phyloP scores from a whole-genome alignment of 2,329 filamentous ascomycete species.

The Myriosclerotinia scirpicola region DNA sequence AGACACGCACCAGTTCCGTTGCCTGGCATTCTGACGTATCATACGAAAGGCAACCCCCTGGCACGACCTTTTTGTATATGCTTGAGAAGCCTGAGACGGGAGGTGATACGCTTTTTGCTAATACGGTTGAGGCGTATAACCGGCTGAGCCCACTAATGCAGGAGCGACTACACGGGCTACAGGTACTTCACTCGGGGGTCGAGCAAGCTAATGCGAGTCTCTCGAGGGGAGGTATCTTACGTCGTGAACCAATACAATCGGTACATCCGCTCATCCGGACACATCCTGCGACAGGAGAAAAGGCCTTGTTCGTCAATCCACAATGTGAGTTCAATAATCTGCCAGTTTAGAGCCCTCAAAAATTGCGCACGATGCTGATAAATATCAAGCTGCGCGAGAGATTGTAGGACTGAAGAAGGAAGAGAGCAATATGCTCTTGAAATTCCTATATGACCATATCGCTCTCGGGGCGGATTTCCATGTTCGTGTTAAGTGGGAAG shows the following conservation, averaged over 20 bases:
- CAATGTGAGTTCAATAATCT: conserved; percentile 56
- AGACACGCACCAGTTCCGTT: conserved; percentile 68
- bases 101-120: conserved; percentile 78
- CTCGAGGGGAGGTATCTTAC: conserved; percentile 64
- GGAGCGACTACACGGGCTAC: conserved; percentile 73
- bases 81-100: conserved; percentile 75
- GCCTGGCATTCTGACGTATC: conserved; percentile 87
- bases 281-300: conserved; percentile 76
- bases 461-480: conserved; percentile 71
- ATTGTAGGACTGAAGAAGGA: conserved; percentile 83
- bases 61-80: conserved; percentile 82
- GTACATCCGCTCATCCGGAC: conserved; percentile 76
- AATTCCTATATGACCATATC: conserved; percentile 72
- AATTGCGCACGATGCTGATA: conserved; percentile 18
- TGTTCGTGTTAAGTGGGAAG: conserved; percentile 70
- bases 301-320: conserved; percentile 76
- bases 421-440: conserved; percentile 72
- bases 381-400: conserved; percentile 63
- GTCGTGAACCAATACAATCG: conserved; percentile 70
- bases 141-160: conserved; percentile 75
- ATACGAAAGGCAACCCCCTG: conserved; percentile 82
- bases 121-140: conserved; percentile 75
- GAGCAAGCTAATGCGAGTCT: conserved; percentile 72
- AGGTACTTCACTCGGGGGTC: conserved; percentile 73
- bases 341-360: neutral